Conservation (phyloP, 139 green algal genomes). For the Chara braunii region DNA sequence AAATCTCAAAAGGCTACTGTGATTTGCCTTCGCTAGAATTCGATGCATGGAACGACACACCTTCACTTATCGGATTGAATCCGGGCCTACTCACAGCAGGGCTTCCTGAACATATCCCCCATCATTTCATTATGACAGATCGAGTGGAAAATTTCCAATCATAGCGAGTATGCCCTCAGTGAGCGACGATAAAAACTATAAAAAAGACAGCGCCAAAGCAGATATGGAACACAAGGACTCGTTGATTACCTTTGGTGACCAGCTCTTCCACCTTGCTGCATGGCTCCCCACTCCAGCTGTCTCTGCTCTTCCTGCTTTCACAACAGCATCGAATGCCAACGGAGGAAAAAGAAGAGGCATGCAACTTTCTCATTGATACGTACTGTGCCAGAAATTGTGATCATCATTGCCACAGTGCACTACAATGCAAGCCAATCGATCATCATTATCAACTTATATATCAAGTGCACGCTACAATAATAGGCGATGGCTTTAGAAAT, state of each 20-base stretch:
- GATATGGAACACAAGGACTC: neutral
- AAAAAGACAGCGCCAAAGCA: neutral
- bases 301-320: constrained; percentile 5
- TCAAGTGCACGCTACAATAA: too few species aligned
- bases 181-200: neutral
- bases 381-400: neutral
- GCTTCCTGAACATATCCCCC: too few species aligned
- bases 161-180: neutral
- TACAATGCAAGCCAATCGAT: neutral
- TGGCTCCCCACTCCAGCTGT: constrained; percentile 1
- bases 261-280: neutral
- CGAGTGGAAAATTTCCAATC: too few species aligned
- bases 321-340: neutral
- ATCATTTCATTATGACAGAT: too few species aligned
- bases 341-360: neutral
- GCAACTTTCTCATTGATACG: neutral
- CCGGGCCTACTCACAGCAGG: too few species aligned
- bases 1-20: too few species aligned
- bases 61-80: too few species aligned
- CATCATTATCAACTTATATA: neutral
- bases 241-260: neutral
- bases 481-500: too few species aligned
- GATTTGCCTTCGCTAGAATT: too few species aligned
- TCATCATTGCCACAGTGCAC: too few species aligned
- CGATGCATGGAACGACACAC: too few species aligned